Evolutionary conservation across 208 protist genomes (phyloP), one percentile per base, ranked within the genome.

Genomic region (Crithidia thermophila): DNA sequence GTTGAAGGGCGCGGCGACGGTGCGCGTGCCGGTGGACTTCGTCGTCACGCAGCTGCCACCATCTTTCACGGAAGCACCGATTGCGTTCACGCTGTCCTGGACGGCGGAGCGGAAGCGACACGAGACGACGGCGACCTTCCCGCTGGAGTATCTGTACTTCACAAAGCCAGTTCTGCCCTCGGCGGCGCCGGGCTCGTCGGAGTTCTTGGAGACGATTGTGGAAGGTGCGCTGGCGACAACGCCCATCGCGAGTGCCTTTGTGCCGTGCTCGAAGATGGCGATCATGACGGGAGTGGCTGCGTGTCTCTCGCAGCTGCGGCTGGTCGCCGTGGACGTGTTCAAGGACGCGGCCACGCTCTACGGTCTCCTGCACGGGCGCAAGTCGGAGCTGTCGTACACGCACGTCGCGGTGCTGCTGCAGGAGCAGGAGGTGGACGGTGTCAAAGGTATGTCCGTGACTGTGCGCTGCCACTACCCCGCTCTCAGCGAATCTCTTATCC

Each of bases 401-500:
- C 85, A 92, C 62, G 78, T 96, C 10, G 85, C 86, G 0, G 77
- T 90, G 20, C 62, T 95, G 25, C 74, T 94, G 30, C 76, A 75
- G 20, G 81, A 90, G 52, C 70, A 75, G 36, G 65, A 84, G 56
- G 77, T 69, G 28, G 82, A 82, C 0, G 75, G 71, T 0, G 42
- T 39, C 34, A 76, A 73, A 27, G 85, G 85, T 3, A 27, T 94
- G 23, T 37, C 23, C 9, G 73, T 92, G 36, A 69, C 53, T 16
- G 85, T 86, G 57, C 81, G 82, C 57, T 65, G 72, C 37, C 68
- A 84, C 33, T 77, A 87, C 55, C 46, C 69, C 3, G 72, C 45
- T 21, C 43, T 96, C 4, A 62, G 77, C 25, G 79, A 91, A 67
- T 60, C 79, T 1, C 68, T 94, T 14, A 79, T 93, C 28, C 55